These are phyloP conservation scores for Rhizopus sp. DNA, from an alignment of 371 early-diverging fungal species.

Conservation along the genomic window DNA sequence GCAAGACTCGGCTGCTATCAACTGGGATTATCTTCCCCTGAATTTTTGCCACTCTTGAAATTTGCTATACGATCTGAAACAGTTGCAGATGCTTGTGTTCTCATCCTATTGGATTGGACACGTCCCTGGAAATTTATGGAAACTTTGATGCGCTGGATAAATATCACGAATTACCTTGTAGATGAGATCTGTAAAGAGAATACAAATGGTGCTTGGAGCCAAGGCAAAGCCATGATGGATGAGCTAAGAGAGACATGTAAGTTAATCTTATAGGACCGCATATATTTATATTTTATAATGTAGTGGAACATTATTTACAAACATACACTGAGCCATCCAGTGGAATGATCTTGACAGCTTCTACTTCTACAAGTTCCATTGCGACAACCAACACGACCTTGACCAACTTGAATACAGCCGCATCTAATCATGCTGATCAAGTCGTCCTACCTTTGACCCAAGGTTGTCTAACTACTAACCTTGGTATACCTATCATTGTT, in stretches of 20 bases:
- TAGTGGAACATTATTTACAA: constrained; percentile 58
- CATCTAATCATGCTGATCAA: constrained; percentile 24
- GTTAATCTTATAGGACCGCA: constrained; percentile 3
- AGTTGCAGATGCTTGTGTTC: constrained; percentile 58
- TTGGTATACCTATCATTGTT: constrained; percentile 83
- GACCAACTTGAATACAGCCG: not conserved
- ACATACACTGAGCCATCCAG: constrained; percentile 47
- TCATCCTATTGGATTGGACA: constrained; percentile 87
- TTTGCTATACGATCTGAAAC: constrained; percentile 69
- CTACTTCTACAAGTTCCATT: constrained; percentile 26
- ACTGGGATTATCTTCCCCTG: constrained; percentile 66
- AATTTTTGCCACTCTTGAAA: constrained; percentile 68
- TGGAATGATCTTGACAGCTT: constrained; percentile 18
- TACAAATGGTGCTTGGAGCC: constrained; percentile 39
- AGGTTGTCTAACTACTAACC: constrained; percentile 76
- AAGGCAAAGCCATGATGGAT: constrained; percentile 63
- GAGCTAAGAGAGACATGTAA: constrained; percentile 68
- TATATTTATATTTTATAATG: not conserved
- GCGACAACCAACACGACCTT: constrained; percentile 11
- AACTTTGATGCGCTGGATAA: constrained; percentile 74
- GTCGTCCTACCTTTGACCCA: constrained; percentile 70
- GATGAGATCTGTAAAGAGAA: constrained; percentile 54
- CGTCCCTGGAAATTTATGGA: constrained; percentile 85
- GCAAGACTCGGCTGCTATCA: constrained; percentile 81
- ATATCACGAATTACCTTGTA: constrained; percentile 58